These are phyloP conservation scores for Phytopythium mirpurense DNA, from an alignment of 352 stramenopile genomes.

Conservation along the genomic window DNA sequence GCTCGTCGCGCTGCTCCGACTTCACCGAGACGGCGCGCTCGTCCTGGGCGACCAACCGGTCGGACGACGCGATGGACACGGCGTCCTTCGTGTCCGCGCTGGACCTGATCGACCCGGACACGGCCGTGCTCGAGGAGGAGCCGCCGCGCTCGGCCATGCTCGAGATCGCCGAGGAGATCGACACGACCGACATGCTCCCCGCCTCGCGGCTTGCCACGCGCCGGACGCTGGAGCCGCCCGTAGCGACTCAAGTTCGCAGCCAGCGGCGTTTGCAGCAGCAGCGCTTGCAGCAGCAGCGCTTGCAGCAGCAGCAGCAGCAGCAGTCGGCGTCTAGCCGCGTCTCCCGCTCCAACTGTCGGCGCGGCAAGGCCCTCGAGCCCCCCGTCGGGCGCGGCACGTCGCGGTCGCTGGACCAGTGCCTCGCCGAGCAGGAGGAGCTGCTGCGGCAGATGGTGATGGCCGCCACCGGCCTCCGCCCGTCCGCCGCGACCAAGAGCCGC, in stretches of 20 bases:
- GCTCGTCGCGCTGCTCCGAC: conserved; percentile 19
- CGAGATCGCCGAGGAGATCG: conserved; percentile 40
- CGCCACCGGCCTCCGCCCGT: conserved; percentile 12
- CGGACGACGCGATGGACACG: conserved; percentile 27
- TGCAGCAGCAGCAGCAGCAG: conserved; percentile 16
- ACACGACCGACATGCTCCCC: conserved; percentile 43
- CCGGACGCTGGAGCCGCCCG: conserved; percentile 7
- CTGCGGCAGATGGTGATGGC: conserved; percentile 28
- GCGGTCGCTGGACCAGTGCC: conserved; percentile 33
- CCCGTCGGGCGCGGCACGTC: conserved; percentile 1
- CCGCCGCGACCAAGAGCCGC: background rate
- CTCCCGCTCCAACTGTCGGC: conserved; percentile 13
- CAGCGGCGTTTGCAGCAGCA: conserved; percentile 16
- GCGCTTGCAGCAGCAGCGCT: conserved; percentile 12
- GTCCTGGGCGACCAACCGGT: conserved; percentile 28
- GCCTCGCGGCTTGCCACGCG: conserved; percentile 15
- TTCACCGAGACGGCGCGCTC: conserved; percentile 12
- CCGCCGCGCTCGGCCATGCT: conserved; percentile 11
- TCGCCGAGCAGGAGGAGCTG: conserved; percentile 35
- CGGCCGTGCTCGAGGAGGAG: conserved; percentile 28
- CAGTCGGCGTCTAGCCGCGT: conserved; percentile 9
- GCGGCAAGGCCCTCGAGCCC: background rate
- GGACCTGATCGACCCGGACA: conserved; percentile 41
- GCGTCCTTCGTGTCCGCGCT: conserved; percentile 33
- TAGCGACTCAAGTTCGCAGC: conserved; percentile 1